Evolutionary conservation across 441 rosid species (phyloP).

Genomic region (Populus hybrid): DNA sequence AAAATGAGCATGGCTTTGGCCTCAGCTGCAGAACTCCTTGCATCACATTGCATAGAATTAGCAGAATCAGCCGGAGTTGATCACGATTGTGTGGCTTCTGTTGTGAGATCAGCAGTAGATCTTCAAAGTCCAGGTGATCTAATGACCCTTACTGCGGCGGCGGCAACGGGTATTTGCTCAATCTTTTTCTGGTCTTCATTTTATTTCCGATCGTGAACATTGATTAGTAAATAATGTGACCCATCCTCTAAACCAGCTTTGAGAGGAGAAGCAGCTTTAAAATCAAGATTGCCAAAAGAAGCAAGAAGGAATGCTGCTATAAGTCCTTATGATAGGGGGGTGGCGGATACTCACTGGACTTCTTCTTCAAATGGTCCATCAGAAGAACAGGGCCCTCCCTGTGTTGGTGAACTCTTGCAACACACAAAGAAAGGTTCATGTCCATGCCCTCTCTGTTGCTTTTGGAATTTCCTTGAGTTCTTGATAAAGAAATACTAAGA

Average conservation of each 20-base stretch:
- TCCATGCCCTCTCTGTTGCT: slow-evolving; percentile 13
- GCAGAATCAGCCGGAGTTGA: slow-evolving; percentile 83
- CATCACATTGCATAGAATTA: slow-evolving; percentile 81
- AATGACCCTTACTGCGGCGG: slow-evolving; percentile 90
- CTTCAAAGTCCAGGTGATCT: slow-evolving; percentile 75
- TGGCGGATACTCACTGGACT: slow-evolving; percentile 46
- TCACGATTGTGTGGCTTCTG: slow-evolving; percentile 61
- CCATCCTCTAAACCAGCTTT: slow-evolving; percentile 40
- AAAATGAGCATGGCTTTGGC: slow-evolving; percentile 73
- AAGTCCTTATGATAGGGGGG: slow-evolving; percentile 67
- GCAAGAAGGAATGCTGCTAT: slow-evolving; percentile 78
- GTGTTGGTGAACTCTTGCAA: slow-evolving; percentile 73
- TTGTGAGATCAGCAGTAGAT: slow-evolving; percentile 78
- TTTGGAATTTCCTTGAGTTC: neutral
- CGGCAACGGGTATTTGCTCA: slow-evolving; percentile 68
- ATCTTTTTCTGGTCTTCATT: neutral
- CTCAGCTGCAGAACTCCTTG: slow-evolving; percentile 86
- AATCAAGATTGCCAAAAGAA: slow-evolving; percentile 75
- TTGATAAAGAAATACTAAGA: neutral
- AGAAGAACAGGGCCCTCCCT: slow-evolving; percentile 49
- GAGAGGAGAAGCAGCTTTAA: slow-evolving; percentile 88
- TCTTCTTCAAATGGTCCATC: slow-evolving; percentile 33
- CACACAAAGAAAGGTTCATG: slow-evolving; percentile 57
- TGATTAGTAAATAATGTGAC: neutral
- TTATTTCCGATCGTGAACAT: neutral